A percentile compares a stretch with the other conserved stretches of the same genome.
These are phyloP conservation scores for Rhodotorula babjevae DNA, from an alignment of 768 basidiomycete species.

Conservation along the genomic window DNA sequence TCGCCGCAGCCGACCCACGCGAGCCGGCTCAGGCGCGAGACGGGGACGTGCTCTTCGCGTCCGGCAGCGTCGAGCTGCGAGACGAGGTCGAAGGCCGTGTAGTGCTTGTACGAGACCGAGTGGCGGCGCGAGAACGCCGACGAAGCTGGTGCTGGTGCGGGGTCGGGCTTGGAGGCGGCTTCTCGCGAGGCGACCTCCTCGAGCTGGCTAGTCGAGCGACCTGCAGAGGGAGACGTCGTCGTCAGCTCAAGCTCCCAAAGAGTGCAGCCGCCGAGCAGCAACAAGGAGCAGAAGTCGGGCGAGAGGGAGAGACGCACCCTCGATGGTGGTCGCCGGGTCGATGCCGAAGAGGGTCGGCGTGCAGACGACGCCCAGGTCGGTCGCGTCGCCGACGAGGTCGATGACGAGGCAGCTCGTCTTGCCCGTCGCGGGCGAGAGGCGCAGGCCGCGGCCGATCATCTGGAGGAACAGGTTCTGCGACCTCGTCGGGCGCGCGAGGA, in stretches of 20 bases:
- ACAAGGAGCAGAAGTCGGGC: slow-evolving; percentile 48
- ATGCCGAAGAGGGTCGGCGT: slow-evolving; percentile 80
- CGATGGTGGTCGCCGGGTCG: slow-evolving; percentile 64
- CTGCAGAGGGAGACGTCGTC: slow-evolving; percentile 51
- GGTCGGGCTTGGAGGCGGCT: not conserved
- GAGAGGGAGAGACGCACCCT: slow-evolving; percentile 52
- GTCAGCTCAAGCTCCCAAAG: slow-evolving; percentile 25
- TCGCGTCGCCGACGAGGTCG: slow-evolving; percentile 61
- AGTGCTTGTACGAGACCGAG: slow-evolving; percentile 68
- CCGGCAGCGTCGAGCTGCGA: too few relatives aligned
- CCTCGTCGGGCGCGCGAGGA: slow-evolving; percentile 80
- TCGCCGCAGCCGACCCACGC: slow-evolving; percentile 81
- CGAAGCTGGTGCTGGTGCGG: not conserved
- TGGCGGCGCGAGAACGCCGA: not conserved
- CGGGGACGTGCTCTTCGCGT: not conserved
- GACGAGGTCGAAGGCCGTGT: slow-evolving; percentile 45
- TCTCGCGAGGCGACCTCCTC: not conserved
- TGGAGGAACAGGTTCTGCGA: slow-evolving; percentile 86
- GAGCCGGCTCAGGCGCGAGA: slow-evolving; percentile 7
- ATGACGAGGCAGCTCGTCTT: slow-evolving; percentile 83
- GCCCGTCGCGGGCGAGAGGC: slow-evolving; percentile 71
- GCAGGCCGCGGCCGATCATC: slow-evolving; percentile 92
- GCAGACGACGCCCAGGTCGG: slow-evolving; percentile 56
- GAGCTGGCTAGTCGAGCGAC: slow-evolving; percentile 44
- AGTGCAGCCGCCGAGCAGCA: slow-evolving; percentile 39